Evolutionary conservation across 148 eudicot species (phyloP).

Genomic region (Pharnaceum exiguum): DNA sequence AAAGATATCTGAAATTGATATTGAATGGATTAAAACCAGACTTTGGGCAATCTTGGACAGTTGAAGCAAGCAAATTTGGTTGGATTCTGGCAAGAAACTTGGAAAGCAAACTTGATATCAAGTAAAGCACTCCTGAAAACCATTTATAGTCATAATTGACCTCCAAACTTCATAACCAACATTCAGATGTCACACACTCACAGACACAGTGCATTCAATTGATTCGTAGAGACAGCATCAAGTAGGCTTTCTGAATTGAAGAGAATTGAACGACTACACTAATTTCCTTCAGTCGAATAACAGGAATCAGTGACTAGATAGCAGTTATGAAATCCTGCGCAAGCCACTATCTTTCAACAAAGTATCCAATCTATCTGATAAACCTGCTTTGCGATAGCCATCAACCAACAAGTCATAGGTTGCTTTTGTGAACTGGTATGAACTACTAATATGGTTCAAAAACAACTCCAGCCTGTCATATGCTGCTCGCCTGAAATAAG

Average conservation of each 20-base stretch:
- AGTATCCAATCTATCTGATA: conserved; percentile 24
- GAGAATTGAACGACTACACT: neutral
- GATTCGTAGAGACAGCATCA: no score
- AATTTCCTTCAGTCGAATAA: neutral
- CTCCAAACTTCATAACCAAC: neutral
- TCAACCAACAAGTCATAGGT: conserved; percentile 36
- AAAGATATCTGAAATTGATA: neutral
- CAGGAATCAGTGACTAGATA: neutral
- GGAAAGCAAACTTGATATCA: no score
- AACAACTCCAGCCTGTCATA: conserved; percentile 47
- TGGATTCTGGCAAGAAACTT: neutral
- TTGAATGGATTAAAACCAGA: neutral
- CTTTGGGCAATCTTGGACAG: no score
- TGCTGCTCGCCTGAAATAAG: conserved; percentile 39
- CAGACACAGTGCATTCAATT: no score
- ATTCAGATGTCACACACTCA: no score
- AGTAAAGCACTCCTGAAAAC: no score
- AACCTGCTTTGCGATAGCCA: conserved; percentile 40
- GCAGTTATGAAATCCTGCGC: neutral
- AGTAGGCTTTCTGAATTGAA: no score
- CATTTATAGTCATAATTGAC: no score
- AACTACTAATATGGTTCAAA: conserved; percentile 30
- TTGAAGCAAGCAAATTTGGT: neutral
- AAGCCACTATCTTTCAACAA: conserved; percentile 6
- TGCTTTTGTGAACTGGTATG: conserved; percentile 31